Evolutionary conservation across 257 asterid species (phyloP).

Genomic region (Sherardia arvensis): DNA sequence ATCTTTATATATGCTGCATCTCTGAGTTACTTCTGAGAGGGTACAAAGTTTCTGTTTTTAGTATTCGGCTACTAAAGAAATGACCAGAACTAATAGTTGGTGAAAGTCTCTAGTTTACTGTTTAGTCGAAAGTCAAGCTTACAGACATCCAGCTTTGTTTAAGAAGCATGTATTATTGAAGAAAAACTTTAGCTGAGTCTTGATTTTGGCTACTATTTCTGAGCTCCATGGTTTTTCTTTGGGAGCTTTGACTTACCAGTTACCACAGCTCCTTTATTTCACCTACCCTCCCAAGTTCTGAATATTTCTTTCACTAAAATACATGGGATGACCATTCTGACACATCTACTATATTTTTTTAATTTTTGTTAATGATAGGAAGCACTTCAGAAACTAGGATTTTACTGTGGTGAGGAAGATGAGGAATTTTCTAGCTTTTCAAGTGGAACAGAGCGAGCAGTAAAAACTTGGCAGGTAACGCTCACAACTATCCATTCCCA

Average conservation of each 20-base stretch:
- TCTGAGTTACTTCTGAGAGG: not conserved
- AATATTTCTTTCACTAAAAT: not conserved
- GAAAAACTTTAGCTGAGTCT: not conserved
- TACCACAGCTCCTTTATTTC: not conserved
- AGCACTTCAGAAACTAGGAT: constrained; percentile 68
- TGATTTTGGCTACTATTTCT: not conserved
- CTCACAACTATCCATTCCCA: not conserved
- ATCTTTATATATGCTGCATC: too few relatives aligned
- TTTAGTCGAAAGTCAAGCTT: not conserved
- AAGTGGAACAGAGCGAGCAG: constrained; percentile 83
- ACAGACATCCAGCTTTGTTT: not conserved
- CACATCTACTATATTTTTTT: not conserved
- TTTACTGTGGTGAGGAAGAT: constrained; percentile 95
- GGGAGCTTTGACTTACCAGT: not conserved
- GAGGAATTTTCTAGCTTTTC: constrained; percentile 68
- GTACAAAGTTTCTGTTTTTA: not conserved
- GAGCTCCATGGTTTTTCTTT: not conserved
- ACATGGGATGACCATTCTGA: not conserved
- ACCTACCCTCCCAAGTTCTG: not conserved
- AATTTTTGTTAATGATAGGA: constrained; percentile 39
- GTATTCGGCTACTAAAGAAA: not conserved
- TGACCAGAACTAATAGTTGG: not conserved
- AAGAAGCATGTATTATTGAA: not conserved
- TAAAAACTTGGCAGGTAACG: constrained; percentile 95
- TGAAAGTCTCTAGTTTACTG: not conserved